Base-by-base conservation (phyloP, 179 eudicot genomes). In the Amaranthus tricolor region DNA sequence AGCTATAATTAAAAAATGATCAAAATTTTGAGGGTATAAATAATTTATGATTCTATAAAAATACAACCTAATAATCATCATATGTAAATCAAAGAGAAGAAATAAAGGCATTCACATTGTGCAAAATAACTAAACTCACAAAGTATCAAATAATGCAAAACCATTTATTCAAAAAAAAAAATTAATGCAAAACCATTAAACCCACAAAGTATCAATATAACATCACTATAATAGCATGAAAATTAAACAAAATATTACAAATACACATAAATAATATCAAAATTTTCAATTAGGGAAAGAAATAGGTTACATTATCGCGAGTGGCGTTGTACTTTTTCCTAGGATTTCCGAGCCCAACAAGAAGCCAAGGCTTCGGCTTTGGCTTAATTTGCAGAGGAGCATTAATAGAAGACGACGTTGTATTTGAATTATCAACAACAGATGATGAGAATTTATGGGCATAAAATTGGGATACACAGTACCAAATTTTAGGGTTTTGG, bases 311-410 rank as follows among this genome's bases (percentile, higher is more conserved):
- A 74, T 92, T 92, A 79, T 92, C 96, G 67, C 97, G 91, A 72
- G 97, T 92, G 68, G 86, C 87, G 56, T 57, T 59, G 76, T 82
- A 92, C 74, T 67, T 83, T 81, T 85, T 90, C 19, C 97, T 96
- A 7, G 97, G 97, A 81, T 92, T 92, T 11, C 97, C 96, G 9
- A 92, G 91, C 16, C 97, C 96, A 50, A 92, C 93, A 71, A 92
- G 81, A 50, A 92, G 83, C 97, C 97, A 92, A 3, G 97, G 97
- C 73, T 85, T 78, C 2, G 86, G 86, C 71, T 86, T 88, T 0
- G 86, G 81, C 56, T 74, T 68, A 50, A 10, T 1, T 43, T 60
- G 64, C 21, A 21, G 60, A 20, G 75, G 43, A 16, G 56, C 64
- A 48, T 21, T 78, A n/a, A 13, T 78, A 24, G 73, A 11, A 19